These are phyloP conservation scores for Breviolum minutum DNA, from an alignment of 73 alveolate species.

Conservation along the genomic window DNA sequence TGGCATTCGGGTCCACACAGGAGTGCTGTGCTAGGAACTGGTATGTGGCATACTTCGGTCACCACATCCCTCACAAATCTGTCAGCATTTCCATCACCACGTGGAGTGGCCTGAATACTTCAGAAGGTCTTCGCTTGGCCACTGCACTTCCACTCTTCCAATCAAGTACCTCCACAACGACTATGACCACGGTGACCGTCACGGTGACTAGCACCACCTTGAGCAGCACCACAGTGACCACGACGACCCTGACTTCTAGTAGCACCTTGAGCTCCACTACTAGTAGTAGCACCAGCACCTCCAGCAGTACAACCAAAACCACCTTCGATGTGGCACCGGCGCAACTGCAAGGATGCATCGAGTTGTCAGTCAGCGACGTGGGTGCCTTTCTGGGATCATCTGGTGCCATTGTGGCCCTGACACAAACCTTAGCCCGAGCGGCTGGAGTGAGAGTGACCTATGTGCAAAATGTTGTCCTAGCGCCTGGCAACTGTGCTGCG, in stretches of 20 bases:
- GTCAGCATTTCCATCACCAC: neutral
- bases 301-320: neutral
- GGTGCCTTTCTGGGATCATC: neutral
- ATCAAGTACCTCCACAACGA: neutral
- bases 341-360: slow-evolving; percentile 1
- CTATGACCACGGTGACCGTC: neutral
- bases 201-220: neutral
- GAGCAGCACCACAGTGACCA: neutral
- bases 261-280: neutral
- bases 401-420: neutral
- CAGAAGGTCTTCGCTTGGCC: neutral
- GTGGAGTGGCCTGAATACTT: neutral
- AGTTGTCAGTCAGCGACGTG: neutral
- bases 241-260: neutral
- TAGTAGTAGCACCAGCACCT: neutral
- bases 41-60: neutral
- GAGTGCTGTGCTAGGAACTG: neutral
- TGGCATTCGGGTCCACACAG: neutral
- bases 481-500: neutral
- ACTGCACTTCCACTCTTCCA: neutral
- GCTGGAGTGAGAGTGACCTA: slow-evolving; percentile 5
- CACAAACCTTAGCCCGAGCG: neutral
- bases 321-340: neutral
- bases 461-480: neutral
- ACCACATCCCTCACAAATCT: neutral